phyloP scores from a whole-genome alignment of 306 rosid species.

The Prunus davidiana region DNA sequence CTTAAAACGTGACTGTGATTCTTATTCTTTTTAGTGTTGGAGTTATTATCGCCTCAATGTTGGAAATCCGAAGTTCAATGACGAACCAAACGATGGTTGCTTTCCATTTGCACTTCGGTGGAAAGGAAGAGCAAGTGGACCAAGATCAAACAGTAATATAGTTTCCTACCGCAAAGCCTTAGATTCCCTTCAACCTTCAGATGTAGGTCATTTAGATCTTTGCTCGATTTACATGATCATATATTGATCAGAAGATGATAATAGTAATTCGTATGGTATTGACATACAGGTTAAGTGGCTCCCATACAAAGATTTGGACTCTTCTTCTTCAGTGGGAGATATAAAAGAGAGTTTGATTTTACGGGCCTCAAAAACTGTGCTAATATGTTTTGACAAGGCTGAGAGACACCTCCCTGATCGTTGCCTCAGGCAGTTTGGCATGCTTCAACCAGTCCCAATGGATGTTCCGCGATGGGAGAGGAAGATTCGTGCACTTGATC shows the following conservation, averaged over 20 bases:
- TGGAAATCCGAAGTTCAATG: slow-evolving; percentile 71
- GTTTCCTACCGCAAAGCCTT: slow-evolving; percentile 74
- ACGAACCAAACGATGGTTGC: slow-evolving; percentile 46
- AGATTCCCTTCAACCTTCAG: slow-evolving; percentile 63
- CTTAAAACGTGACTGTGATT: background rate
- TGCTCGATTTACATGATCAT: background rate
- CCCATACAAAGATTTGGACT: slow-evolving; percentile 74
- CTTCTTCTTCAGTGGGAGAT: slow-evolving; percentile 26
- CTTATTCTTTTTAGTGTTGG: slow-evolving; percentile 54
- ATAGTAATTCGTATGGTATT: slow-evolving; percentile 18
- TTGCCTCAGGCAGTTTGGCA: slow-evolving; percentile 71
- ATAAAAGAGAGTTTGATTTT: slow-evolving; percentile 43
- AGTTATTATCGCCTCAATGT: slow-evolving; percentile 73
- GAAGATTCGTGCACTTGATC: slow-evolving; percentile 58
- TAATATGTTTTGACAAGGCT: slow-evolving; percentile 81
- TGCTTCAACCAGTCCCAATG: slow-evolving; percentile 70
- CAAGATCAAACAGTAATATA: slow-evolving; percentile 61
- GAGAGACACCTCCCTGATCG: slow-evolving; percentile 74
- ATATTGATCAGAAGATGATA: background rate
- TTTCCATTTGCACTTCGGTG: slow-evolving; percentile 83
- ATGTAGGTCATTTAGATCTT: slow-evolving; percentile 43
- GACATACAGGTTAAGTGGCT: slow-evolving; percentile 64
- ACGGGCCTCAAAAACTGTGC: slow-evolving; percentile 62
- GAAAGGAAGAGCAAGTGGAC: slow-evolving; percentile 69
- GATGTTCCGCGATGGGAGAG: slow-evolving; percentile 68